Base-by-base conservation (phyloP, 176 grass and related monocot genomes). In the Musa beccarii region DNA sequence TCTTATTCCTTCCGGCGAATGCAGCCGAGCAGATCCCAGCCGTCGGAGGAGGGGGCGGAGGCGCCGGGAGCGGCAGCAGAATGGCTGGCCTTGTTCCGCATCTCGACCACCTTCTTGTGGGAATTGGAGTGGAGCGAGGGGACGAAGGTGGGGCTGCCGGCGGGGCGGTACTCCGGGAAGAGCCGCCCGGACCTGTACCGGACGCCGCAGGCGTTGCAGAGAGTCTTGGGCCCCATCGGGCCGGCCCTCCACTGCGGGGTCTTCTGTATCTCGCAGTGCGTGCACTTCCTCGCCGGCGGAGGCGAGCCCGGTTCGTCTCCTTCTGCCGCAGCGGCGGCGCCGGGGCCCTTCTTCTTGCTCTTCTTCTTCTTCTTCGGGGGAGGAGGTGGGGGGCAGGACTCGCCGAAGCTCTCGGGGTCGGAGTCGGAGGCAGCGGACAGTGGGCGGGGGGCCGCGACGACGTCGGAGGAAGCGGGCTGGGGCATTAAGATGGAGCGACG, bases 21-120 rank as follows among this genome's bases (percentile, higher is more conserved):
- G 64, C 82, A 81, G 49, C 86, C 84, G 29, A 98, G 90, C 13
- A 98, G 88, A 53, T 93, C 85, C 66, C 83, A 88, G 51, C 83
- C 73, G 66, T 73, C 82, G 69, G 77, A 54, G 63, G 76, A 28
- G 26, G 26, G 26, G 1, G 26, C 26, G 26, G 26, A 78, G 52
- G 64, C 77, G 56, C 22, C 78, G 25, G 54, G 24, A 16, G 9
- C 24, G 26, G 26, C 25, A 2, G 26, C 54, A 19, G 21, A 9
- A 1, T 50, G 25, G 34, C 64, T 82, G 23, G 49, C 59, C 78
- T 98, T 91, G 63, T 87, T 81, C 53, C 94, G 88, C 88, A 98
- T 93, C 86, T 98, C 94, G 5, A 98, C 94, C 74, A 98, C 94
- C 84, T 93, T 98, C 89, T 93, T 98, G 81, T 98, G 94, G 10